Evolutionary conservation across 371 early-diverging fungal genomes (phyloP).

Genomic region (Batrachochytrium dendrobatidis): DNA sequence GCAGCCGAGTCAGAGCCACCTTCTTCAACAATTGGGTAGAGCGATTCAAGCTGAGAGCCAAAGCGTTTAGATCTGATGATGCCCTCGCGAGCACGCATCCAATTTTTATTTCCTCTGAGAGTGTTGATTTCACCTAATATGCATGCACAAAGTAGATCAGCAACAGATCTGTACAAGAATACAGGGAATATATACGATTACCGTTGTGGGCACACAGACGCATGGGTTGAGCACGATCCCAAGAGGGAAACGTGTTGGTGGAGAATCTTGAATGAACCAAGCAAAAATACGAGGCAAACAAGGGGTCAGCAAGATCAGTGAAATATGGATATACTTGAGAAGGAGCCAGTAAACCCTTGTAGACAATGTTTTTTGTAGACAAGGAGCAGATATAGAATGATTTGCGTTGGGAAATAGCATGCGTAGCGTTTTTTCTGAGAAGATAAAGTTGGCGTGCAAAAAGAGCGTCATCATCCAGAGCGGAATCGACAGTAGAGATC

Average conservation of each 20-base stretch:
- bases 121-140: slow-evolving; percentile 90
- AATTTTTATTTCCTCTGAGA: slow-evolving; percentile 95
- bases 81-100: slow-evolving; percentile 97
- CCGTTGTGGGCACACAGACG: slow-evolving; percentile 96
- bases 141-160: too few species aligned
- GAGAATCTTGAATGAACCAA: slow-evolving; percentile 97
- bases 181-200: slow-evolving; percentile 30
- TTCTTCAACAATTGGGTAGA: slow-evolving; percentile 92
- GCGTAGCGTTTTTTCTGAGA: slow-evolving; percentile 82
- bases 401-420: slow-evolving; percentile 56
- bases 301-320: slow-evolving; percentile 73
- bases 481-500: not conserved
- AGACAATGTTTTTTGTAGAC: slow-evolving; percentile 83
- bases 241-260: slow-evolving; percentile 96
- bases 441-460: slow-evolving; percentile 86
- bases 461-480: slow-evolving; percentile 47
- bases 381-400: slow-evolving; percentile 96
- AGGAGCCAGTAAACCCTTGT: slow-evolving; percentile 93
- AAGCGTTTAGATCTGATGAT: slow-evolving; percentile 77
- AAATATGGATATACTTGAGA: slow-evolving; percentile 90
- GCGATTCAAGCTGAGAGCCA: slow-evolving; percentile 65
- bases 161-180: not conserved
- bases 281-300: slow-evolving; percentile 82
- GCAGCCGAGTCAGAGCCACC: slow-evolving; percentile 95
- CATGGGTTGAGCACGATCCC: slow-evolving; percentile 98